Conservation (phyloP, 768 basidiomycete genomes). For the Leccinum rimulosum region DNA sequence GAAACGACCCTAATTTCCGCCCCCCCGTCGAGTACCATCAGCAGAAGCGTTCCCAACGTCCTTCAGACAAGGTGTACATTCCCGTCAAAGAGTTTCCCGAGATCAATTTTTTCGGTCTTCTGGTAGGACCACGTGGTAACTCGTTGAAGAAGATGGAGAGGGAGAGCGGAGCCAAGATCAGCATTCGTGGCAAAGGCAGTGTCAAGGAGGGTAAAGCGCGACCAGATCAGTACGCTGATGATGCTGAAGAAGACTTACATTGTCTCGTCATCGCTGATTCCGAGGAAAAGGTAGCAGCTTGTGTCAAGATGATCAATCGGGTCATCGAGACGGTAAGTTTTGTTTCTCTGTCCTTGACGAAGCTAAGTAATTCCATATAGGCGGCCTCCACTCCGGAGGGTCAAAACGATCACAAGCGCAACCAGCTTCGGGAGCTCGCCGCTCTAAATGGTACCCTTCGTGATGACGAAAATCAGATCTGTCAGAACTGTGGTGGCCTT, state of each 20-base stretch:
- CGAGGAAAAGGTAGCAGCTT: constrained; percentile 86
- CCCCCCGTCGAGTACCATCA: constrained; percentile 96
- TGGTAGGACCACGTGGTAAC: constrained; percentile 98
- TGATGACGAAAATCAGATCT: constrained; percentile 99
- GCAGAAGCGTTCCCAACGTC: constrained; percentile 89
- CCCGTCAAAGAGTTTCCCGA: constrained; percentile 99
- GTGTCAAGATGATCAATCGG: constrained; percentile 93
- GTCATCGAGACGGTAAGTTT: constrained; percentile 93
- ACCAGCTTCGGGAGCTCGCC: constrained; percentile 96
- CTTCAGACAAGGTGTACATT: constrained; percentile 98
- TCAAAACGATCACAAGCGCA: constrained; percentile 99
- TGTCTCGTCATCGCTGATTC: constrained; percentile 93
- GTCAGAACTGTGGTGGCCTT: constrained; percentile 92
- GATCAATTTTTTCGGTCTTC: constrained; percentile 98
- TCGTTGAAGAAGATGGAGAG: constrained; percentile 99
- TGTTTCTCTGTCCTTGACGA: neutral
- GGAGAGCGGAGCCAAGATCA: constrained; percentile 97
- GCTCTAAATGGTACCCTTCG: constrained; percentile 98
- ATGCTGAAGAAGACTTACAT: constrained; percentile 98
- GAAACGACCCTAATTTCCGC: constrained; percentile 96
- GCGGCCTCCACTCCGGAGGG: constrained; percentile 99
- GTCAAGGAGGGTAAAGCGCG: constrained; percentile 98
- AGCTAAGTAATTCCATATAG: constrained; percentile 38
- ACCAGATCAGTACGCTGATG: constrained; percentile 91
- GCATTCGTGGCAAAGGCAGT: constrained; percentile 96